Percentiles rank a stretch among this genome's conserved stretches.
Conservation (phyloP, 805 yeast species). For the Isabelozyma heimii region DNA sequence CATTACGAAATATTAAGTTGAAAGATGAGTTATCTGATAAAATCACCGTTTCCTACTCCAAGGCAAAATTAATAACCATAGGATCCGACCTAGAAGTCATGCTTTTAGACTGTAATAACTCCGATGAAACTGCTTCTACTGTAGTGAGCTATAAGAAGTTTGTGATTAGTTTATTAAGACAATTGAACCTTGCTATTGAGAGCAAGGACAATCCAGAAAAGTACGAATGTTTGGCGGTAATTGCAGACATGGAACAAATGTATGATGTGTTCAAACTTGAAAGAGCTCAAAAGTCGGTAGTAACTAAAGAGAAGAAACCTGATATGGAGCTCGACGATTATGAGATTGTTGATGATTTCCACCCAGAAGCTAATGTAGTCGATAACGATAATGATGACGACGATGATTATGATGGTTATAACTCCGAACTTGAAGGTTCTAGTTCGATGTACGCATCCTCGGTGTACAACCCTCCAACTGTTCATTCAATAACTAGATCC, state of each 20-base stretch:
- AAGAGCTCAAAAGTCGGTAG: slow-evolving; percentile 15
- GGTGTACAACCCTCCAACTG: slow-evolving; percentile 27
- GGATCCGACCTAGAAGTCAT: slow-evolving; percentile 59
- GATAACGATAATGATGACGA: slow-evolving; percentile 1
- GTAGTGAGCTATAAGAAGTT: slow-evolving; percentile 52
- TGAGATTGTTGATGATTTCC: neutral
- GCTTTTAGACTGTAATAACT: slow-evolving; percentile 33
- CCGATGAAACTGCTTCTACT: slow-evolving; percentile 23
- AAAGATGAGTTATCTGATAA: slow-evolving; percentile 51
- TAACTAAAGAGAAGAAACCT: neutral
- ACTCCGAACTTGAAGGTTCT: slow-evolving; percentile 27
- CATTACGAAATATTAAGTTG: slow-evolving; percentile 45
- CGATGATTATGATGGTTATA: slow-evolving; percentile 17
- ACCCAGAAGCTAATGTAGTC: neutral
- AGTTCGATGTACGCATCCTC: slow-evolving; percentile 14
- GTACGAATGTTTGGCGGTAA: slow-evolving; percentile 65
- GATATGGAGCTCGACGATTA: neutral
- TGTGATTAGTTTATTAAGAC: slow-evolving; percentile 55
- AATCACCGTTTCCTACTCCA: slow-evolving; percentile 58
- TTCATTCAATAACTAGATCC: slow-evolving; percentile 38
- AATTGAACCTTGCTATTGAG: slow-evolving; percentile 53
- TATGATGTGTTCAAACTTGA: slow-evolving; percentile 51
- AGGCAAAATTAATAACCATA: slow-evolving; percentile 61
- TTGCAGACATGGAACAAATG: slow-evolving; percentile 72
- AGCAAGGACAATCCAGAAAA: slow-evolving; percentile 55